A percentile compares a stretch with the other conserved stretches of the same genome.
Evolutionary conservation across 768 basidiomycete species (phyloP).

Genomic region (Mycena pura): DNA sequence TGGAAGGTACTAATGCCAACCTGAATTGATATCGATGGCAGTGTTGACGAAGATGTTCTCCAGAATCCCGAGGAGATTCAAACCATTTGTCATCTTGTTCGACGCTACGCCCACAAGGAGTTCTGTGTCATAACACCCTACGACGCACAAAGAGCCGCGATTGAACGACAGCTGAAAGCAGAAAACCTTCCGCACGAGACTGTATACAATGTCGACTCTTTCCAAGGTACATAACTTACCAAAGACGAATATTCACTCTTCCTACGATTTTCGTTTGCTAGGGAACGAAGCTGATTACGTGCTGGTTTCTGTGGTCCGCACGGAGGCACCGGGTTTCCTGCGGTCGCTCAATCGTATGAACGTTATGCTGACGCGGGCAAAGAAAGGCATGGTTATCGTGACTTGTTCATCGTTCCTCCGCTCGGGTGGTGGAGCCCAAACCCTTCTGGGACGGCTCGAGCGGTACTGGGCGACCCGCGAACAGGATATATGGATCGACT

Average conservation of each 20-base stretch:
- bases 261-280: too few relatives aligned
- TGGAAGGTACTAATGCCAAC: constrained; percentile 51
- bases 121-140: constrained; percentile 62
- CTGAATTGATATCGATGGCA: too few relatives aligned
- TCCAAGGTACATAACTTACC: constrained; percentile 47
- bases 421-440: neutral
- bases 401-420: constrained; percentile 7
- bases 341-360: constrained; percentile 53
- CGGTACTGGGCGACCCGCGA: constrained; percentile 3
- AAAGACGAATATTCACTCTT: neutral
- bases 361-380: constrained; percentile 43
- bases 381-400: constrained; percentile 6
- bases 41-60: neutral
- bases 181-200: constrained; percentile 45
- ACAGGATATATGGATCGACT: constrained; percentile 1
- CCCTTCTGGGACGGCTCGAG: constrained; percentile 6
- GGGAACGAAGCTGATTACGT: constrained; percentile 61
- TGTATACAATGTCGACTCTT: constrained; percentile 62
- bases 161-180: constrained; percentile 42
- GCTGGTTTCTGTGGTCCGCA: constrained; percentile 24
- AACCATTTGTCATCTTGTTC: constrained; percentile 49
- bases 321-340: constrained; percentile 53
- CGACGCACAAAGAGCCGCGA: constrained; percentile 55
- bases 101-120: constrained; percentile 39
- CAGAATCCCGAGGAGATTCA: constrained; percentile 52